Evolutionary conservation across 2,329 filamentous ascomycete genomes (phyloP), one percentile per base, ranked within the genome.

Genomic region (Fusarium agapanthi): DNA sequence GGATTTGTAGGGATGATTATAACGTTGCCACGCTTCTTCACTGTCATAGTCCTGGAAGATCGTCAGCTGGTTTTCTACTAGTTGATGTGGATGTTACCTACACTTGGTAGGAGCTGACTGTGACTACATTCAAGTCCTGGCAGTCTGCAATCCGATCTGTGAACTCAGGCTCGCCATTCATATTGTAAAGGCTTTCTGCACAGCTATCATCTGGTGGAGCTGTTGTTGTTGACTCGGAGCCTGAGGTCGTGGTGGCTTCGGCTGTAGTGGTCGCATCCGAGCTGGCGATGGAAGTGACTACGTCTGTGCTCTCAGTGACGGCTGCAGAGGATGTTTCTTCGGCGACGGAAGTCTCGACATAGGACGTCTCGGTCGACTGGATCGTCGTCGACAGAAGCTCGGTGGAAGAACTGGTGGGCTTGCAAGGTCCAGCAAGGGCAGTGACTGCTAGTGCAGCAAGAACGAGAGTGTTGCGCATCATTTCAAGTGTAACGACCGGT

Each of bases 1-100:
- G n/a, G 0, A 1, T 51, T 51, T 3, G 47, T 12, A 20, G 47
- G 47, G 3, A 51, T 35, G 4, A 15, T 35, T 8, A 51, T 35
- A 3, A 35, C 30, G 0, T 35, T 26, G 0, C 47, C 47, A 1
- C 47, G 47, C 47, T 51, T 51, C 0, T 51, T 0, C 1, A 20
- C 47, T 3, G 47, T 51, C 2, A 0, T 0, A 0, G 30, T 51
- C 3, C 47, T 51, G 9, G 5, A 26, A 4, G 1, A 4, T 12
- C 1, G 30, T 51, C 47, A 51, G 30, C 6, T 15, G 6, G 0
- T 6, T 20, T 7, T 15, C 3, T 20, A 0, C n/a, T 24, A 4
- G 15, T 26, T 6, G 4, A 1, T 20, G 2, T 26, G 12, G 0
- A 15, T 20, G 6, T 2, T 34, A 6, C 47, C 3, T 35, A 35